phyloP scores from a whole-genome alignment of 2,329 filamentous ascomycete genomes.

The Tolypocladium amazonense region DNA sequence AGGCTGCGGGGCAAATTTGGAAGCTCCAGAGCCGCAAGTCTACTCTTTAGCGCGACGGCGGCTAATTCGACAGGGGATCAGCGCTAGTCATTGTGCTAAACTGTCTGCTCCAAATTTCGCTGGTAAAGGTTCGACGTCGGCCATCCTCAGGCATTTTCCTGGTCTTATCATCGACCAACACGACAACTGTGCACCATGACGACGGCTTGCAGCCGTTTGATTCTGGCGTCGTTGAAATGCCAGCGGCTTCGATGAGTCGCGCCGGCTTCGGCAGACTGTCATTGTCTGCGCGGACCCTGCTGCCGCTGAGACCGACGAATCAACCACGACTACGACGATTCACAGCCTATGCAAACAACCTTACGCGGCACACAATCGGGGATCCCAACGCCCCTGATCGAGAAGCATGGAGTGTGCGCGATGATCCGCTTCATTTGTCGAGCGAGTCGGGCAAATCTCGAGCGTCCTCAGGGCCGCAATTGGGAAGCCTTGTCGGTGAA shows the following conservation, averaged over 20 bases:
- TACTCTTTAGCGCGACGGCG: not conserved
- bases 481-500: not conserved
- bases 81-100: not conserved
- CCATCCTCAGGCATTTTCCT: not conserved
- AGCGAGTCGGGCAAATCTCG: not conserved
- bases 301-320: not conserved
- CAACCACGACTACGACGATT: not conserved
- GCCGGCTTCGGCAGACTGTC: conserved; percentile 13
- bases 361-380: not conserved
- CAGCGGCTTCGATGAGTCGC: conserved; percentile 12
- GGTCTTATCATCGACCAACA: not conserved
- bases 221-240: conserved; percentile 7
- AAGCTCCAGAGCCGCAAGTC: not conserved
- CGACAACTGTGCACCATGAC: not conserved
- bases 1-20: not conserved
- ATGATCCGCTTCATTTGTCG: not conserved
- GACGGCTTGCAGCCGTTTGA: not conserved
- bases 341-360: not conserved
- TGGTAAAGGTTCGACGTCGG: not conserved
- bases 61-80: not conserved
- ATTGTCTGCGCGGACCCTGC: conserved; percentile 2
- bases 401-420: not conserved
- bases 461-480: not conserved
- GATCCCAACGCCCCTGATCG: not conserved
- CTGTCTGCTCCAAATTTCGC: not conserved